These are phyloP conservation scores for Xerophyta viscosa DNA, from an alignment of 106 monocot genomes.

Conservation along the genomic window DNA sequence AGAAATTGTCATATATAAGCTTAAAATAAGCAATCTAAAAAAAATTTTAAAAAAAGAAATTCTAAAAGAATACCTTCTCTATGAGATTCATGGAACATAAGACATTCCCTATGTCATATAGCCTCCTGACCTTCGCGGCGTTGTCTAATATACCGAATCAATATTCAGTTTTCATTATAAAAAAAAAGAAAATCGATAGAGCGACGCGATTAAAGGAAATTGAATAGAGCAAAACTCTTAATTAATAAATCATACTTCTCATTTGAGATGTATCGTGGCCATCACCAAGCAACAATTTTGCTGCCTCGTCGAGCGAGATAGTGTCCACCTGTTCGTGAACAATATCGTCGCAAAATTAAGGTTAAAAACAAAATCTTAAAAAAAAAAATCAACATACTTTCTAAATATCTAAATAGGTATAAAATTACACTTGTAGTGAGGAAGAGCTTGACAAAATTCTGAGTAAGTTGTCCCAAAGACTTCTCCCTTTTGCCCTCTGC, in stretches of 20 bases:
- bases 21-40: neutral
- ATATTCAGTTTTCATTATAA: neutral
- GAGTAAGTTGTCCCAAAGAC: constrained; percentile 78
- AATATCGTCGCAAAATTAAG: neutral
- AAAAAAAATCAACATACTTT: neutral
- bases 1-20: neutral
- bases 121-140: constrained; percentile 82
- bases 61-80: constrained; percentile 58
- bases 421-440: constrained; percentile 55
- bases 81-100: constrained; percentile 82
- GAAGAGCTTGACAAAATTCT: constrained; percentile 92
- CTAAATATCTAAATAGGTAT: neutral
- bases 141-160: constrained; percentile 9
- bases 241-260: constrained; percentile 48
- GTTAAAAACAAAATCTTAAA: too few species aligned
- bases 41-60: neutral
- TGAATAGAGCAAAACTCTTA: too few species aligned
- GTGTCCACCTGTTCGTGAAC: constrained; percentile 45
- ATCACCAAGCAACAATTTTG: constrained; percentile 69
- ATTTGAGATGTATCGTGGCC: constrained; percentile 45
- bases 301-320: constrained; percentile 82
- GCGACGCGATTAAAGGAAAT: neutral
- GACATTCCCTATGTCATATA: constrained; percentile 96
- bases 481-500: constrained; percentile 74
- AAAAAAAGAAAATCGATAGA: neutral